Evolutionary conservation across 495 filamentous ascomycete genomes (phyloP).

Genomic region (Xylaria cubensis): DNA sequence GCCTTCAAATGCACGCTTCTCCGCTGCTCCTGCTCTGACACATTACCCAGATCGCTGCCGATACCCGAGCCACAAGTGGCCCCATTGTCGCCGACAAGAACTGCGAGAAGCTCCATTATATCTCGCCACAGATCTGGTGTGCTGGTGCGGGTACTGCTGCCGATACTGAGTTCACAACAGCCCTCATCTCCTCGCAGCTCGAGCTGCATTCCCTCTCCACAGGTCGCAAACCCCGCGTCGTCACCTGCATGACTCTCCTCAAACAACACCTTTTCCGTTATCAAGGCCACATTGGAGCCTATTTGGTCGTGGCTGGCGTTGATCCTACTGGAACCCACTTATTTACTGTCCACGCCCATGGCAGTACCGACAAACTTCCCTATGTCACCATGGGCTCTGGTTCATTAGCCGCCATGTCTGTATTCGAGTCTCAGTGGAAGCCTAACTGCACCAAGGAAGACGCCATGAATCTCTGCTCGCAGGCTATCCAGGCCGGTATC

Average conservation of each 20-base stretch:
- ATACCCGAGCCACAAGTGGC: slow-evolving; percentile 96
- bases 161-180: slow-evolving; percentile 98
- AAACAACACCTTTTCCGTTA: slow-evolving; percentile 99
- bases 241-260: slow-evolving; percentile 99
- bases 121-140: slow-evolving; percentile 99
- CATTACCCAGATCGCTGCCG: slow-evolving; percentile 78
- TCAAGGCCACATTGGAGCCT: slow-evolving; percentile 97
- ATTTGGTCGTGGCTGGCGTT: slow-evolving; percentile 96
- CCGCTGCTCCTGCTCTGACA: background rate
- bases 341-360: slow-evolving; percentile 98
- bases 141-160: slow-evolving; percentile 97
- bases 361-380: slow-evolving; percentile 96
- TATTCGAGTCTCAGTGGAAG: slow-evolving; percentile 98
- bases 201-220: slow-evolving; percentile 96
- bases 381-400: slow-evolving; percentile 99
- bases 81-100: slow-evolving; percentile 99
- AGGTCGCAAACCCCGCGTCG: slow-evolving; percentile 93
- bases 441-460: slow-evolving; percentile 76
- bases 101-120: slow-evolving; percentile 99
- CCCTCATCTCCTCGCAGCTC: slow-evolving; percentile 97
- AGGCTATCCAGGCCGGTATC: slow-evolving; percentile 96
- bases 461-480: slow-evolving; percentile 79
- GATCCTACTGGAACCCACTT: slow-evolving; percentile 96
- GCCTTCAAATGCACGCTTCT: slow-evolving; percentile 8
- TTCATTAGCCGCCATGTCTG: slow-evolving; percentile 94